Percentiles rank a stretch among this genome's conserved stretches.
Conservation (phyloP, 129 eudicot genomes). For the Pulicaria dysenterica region DNA sequence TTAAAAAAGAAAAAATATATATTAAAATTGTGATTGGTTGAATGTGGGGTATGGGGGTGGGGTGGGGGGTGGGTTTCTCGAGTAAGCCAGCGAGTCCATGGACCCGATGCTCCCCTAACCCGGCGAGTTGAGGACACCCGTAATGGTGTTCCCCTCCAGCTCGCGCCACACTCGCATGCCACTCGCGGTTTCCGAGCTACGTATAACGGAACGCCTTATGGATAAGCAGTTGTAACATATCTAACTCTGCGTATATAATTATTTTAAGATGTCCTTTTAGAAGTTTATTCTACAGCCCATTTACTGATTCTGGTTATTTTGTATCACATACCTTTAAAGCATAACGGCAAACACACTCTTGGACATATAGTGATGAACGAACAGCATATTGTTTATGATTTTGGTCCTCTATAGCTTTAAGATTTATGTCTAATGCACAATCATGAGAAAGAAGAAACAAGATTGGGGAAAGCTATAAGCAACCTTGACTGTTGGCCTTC, state of each 20-base stretch:
- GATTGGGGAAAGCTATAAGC: not conserved
- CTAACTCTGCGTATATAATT: not conserved
- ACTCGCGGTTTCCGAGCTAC: too few species aligned
- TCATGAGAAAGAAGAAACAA: slow-evolving; percentile 1
- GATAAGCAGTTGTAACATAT: not conserved
- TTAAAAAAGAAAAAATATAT: too few species aligned
- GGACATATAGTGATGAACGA: not conserved
- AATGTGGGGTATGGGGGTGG: too few species aligned
- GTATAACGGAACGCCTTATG: too few species aligned
- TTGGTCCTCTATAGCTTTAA: not conserved
- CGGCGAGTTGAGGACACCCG: too few species aligned
- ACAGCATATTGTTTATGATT: not conserved
- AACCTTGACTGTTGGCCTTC: slow-evolving; percentile 99
- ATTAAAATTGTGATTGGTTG: too few species aligned
- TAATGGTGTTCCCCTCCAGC: too few species aligned
- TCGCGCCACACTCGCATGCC: too few species aligned
- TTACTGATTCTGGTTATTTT: not conserved
- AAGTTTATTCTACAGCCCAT: not conserved
- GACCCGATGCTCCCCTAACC: too few species aligned
- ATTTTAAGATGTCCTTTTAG: not conserved
- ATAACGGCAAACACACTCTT: not conserved
- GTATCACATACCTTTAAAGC: slow-evolving; percentile 2
- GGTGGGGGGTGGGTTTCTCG: too few species aligned
- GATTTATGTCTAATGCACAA: not conserved
- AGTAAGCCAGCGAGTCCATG: too few species aligned